phyloP scores from a whole-genome alignment of 1,284 basidiomycete species.

The Ganoderma resinaceum region DNA sequence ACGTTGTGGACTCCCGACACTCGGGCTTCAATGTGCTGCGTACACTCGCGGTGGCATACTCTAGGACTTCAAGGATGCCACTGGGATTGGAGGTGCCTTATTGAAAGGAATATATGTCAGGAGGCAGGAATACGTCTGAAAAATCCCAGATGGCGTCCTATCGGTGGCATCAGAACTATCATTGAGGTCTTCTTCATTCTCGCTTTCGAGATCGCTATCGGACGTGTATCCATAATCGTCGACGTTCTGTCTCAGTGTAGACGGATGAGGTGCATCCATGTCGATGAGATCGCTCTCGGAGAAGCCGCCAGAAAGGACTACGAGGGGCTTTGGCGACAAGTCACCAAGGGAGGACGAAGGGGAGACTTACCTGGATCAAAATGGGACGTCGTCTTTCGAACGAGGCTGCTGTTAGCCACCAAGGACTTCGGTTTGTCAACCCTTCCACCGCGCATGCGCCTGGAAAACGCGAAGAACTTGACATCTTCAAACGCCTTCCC shows the following conservation, averaged over 20 bases:
- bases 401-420: slow-evolving; percentile 14
- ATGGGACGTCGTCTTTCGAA: slow-evolving; percentile 19
- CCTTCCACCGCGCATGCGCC: background rate
- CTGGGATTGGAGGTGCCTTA: background rate
- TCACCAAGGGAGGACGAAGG: background rate
- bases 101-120: background rate
- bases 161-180: background rate
- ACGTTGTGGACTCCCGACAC: background rate
- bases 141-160: background rate
- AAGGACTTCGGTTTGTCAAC: slow-evolving; percentile 10
- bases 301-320: slow-evolving; percentile 16
- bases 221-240: slow-evolving; percentile 30
- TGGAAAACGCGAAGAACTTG: slow-evolving; percentile 23
- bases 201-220: slow-evolving; percentile 38
- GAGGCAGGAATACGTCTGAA: background rate
- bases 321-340: background rate
- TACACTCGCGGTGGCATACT: background rate
- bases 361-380: slow-evolving; percentile 18
- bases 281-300: slow-evolving; percentile 23
- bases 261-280: slow-evolving; percentile 26
- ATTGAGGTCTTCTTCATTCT: slow-evolving; percentile 13
- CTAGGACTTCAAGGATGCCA: background rate
- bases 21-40: background rate
- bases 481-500: slow-evolving; percentile 17
- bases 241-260: background rate